These are phyloP conservation scores for Claviceps sorghi DNA, from an alignment of 2,329 filamentous ascomycete genomes.

Conservation along the genomic window DNA sequence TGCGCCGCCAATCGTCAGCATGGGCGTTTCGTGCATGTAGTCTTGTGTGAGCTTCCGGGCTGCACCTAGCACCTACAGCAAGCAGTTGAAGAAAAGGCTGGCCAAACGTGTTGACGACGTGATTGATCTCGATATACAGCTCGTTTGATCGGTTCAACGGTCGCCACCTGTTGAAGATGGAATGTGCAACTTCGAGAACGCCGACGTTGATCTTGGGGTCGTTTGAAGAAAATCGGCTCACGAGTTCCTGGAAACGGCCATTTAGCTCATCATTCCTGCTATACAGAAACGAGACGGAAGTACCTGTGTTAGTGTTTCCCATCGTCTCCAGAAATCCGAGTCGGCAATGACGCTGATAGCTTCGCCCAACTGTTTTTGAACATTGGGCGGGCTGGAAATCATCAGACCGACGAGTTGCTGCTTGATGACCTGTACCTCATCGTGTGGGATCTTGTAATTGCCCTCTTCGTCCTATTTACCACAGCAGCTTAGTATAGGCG, in stretches of 20 bases:
- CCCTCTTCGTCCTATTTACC: slow-evolving; percentile 67
- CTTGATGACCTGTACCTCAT: slow-evolving; percentile 86
- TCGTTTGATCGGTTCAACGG: slow-evolving; percentile 87
- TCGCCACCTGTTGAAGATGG: slow-evolving; percentile 92
- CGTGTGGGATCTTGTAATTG: slow-evolving; percentile 69
- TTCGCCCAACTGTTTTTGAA: slow-evolving; percentile 90
- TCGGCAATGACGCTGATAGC: slow-evolving; percentile 95
- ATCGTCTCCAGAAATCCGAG: slow-evolving; percentile 90
- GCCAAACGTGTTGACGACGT: slow-evolving; percentile 78
- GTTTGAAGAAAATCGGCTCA: slow-evolving; percentile 67
- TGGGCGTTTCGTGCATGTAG: background rate
- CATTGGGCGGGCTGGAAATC: slow-evolving; percentile 74
- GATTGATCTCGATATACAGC: slow-evolving; percentile 89
- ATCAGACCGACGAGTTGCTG: slow-evolving; percentile 89
- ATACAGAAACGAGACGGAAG: background rate
- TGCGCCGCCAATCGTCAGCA: slow-evolving; percentile 15
- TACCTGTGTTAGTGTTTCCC: slow-evolving; percentile 87
- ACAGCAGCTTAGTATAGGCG: slow-evolving; percentile 8
- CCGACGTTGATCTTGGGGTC: slow-evolving; percentile 81
- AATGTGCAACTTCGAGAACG: slow-evolving; percentile 92
- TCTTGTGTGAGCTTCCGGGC: background rate
- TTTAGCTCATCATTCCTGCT: slow-evolving; percentile 3
- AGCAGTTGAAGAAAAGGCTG: slow-evolving; percentile 70
- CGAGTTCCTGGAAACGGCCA: slow-evolving; percentile 50
- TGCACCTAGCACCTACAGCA: slow-evolving; percentile 34